These are phyloP conservation scores for Cytospora schulzeri DNA, from an alignment of 2,329 filamentous ascomycete species.

Conservation along the genomic window DNA sequence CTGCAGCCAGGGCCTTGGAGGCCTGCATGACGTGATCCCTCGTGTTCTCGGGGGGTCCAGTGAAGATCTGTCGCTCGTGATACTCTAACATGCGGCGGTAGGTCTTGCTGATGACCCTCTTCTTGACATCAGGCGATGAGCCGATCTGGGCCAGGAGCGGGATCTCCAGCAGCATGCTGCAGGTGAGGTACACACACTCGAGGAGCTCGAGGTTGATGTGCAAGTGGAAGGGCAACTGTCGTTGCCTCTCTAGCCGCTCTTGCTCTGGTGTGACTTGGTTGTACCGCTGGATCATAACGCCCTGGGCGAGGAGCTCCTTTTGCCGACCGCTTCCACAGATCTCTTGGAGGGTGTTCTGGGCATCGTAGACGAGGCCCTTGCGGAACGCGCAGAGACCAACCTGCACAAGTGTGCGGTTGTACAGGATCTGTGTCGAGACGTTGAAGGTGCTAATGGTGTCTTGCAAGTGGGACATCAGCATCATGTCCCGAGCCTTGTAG, in stretches of 20 bases:
- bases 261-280: slow-evolving; percentile 96
- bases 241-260: slow-evolving; percentile 94
- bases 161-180: slow-evolving; percentile 98
- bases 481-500: slow-evolving; percentile 97
- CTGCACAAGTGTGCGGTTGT: slow-evolving; percentile 97
- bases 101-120: slow-evolving; percentile 98
- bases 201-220: slow-evolving; percentile 99
- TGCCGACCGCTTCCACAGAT: slow-evolving; percentile 97
- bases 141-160: slow-evolving; percentile 95
- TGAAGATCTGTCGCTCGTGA: slow-evolving; percentile 99
- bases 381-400: slow-evolving; percentile 98
- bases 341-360: slow-evolving; percentile 95
- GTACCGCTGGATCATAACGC: slow-evolving; percentile 97
- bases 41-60: slow-evolving; percentile 96
- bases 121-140: slow-evolving; percentile 94
- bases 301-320: slow-evolving; percentile 96
- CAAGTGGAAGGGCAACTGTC: slow-evolving; percentile 99
- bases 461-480: slow-evolving; percentile 99
- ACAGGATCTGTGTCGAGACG: slow-evolving; percentile 95
- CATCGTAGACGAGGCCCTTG: slow-evolving; percentile 93
- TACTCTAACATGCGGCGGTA: slow-evolving; percentile 99
- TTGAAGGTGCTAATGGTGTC: slow-evolving; percentile 97
- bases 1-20: slow-evolving; percentile 92
- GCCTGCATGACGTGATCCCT: slow-evolving; percentile 99
- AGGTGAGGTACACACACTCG: slow-evolving; percentile 97